Evolutionary conservation across 352 stramenopile genomes (phyloP).

Genomic region (Sclerospora graminicola): DNA sequence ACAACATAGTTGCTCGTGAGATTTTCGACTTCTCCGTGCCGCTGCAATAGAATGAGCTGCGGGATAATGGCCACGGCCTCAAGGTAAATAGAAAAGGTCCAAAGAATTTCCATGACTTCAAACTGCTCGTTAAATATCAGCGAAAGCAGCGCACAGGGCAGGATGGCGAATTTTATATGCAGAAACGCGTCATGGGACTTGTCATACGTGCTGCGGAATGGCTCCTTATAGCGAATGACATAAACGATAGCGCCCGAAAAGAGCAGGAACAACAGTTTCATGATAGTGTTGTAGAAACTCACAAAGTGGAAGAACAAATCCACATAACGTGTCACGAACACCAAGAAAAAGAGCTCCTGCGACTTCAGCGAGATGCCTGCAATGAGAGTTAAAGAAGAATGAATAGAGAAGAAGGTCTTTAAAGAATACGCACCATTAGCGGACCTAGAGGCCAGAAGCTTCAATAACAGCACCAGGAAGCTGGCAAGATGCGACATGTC

Average conservation of each 20-base stretch:
- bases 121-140: slow-evolving; percentile 93
- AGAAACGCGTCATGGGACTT: slow-evolving; percentile 98
- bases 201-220: slow-evolving; percentile 97
- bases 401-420: not conserved
- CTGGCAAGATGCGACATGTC: slow-evolving; percentile 99
- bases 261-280: slow-evolving; percentile 98
- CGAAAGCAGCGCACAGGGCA: slow-evolving; percentile 93
- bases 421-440: slow-evolving; percentile 32
- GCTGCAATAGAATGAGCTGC: slow-evolving; percentile 98
- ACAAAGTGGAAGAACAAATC: slow-evolving; percentile 96
- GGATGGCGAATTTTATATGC: slow-evolving; percentile 95
- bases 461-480: slow-evolving; percentile 97
- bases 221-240: slow-evolving; percentile 94
- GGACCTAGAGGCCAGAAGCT: slow-evolving; percentile 85
- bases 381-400: not conserved
- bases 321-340: slow-evolving; percentile 97
- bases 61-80: slow-evolving; percentile 98
- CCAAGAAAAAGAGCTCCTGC: slow-evolving; percentile 98
- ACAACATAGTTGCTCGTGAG: slow-evolving; percentile 99
- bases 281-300: slow-evolving; percentile 97
- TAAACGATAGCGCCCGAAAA: slow-evolving; percentile 97
- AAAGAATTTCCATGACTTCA: slow-evolving; percentile 90
- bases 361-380: slow-evolving; percentile 97
- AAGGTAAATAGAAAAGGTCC: slow-evolving; percentile 99
- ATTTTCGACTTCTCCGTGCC: slow-evolving; percentile 97